Percentiles rank a stretch among this genome's conserved stretches.
phyloP scores from a whole-genome alignment of 169 alveolate genomes.

The Theileria orientalis region DNA sequence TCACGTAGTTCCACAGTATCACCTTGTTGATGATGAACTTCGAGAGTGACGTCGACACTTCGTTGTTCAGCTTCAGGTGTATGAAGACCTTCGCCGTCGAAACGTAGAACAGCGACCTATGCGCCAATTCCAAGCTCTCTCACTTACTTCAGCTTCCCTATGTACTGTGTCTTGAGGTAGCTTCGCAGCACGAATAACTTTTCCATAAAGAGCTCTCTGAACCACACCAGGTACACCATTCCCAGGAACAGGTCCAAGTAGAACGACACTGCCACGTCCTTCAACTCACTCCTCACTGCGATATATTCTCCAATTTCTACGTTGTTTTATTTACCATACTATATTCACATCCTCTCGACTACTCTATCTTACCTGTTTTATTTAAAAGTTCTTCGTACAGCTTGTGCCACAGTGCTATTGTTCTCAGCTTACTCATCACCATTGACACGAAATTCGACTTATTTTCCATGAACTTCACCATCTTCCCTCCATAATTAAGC shows the following conservation, averaged over 20 bases:
- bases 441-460: background rate
- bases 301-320: constrained; percentile 46
- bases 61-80: constrained; percentile 56
- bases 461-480: constrained; percentile 4
- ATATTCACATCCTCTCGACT: background rate
- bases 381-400: constrained; percentile 8
- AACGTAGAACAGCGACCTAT: constrained; percentile 28
- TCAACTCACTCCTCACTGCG: constrained; percentile 7
- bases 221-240: constrained; percentile 10
- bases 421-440: background rate
- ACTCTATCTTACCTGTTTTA: constrained; percentile 22
- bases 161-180: background rate
- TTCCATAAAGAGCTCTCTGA: constrained; percentile 15
- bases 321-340: background rate
- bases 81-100: constrained; percentile 36
- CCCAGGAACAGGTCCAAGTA: constrained; percentile 15
- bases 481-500: background rate
- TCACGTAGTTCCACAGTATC: constrained; percentile 31
- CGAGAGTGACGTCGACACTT: constrained; percentile 47
- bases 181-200: constrained; percentile 7
- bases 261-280: constrained; percentile 10
- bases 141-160: constrained; percentile 48
- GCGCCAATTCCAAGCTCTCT: background rate
- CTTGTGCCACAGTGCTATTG: background rate
- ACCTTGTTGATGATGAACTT: constrained; percentile 41